A percentile compares a stretch with the other conserved stretches of the same genome.
Conservation (phyloP, 176 grass and related monocot species). For the Calamus simplicifolius region DNA sequence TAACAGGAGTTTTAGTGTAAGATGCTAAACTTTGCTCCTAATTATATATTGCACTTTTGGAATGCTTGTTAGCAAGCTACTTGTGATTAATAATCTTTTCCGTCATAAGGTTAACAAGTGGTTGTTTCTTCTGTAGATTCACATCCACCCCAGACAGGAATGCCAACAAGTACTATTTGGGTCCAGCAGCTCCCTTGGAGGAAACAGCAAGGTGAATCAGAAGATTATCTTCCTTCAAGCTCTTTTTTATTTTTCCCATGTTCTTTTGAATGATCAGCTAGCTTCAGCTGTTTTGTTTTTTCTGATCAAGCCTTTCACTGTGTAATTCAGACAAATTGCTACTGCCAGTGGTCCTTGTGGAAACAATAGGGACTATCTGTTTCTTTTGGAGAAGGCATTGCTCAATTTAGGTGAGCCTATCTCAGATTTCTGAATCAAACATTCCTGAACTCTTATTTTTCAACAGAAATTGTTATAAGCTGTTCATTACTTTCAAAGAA, state of each 20-base stretch:
- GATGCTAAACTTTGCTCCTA: neutral
- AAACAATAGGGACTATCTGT: conserved; percentile 89
- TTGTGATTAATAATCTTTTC: neutral
- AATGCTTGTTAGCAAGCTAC: conserved; percentile 3
- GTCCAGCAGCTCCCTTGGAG: conserved; percentile 70
- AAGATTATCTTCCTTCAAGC: neutral
- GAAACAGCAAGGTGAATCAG: conserved; percentile 66
- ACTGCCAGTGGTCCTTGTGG: conserved; percentile 78
- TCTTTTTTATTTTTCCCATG: conserved; percentile 14
- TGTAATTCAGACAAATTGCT: conserved; percentile 73
- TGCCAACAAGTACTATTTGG: conserved; percentile 85
- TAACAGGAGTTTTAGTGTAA: conserved; percentile 72
- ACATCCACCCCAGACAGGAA: conserved; percentile 64
- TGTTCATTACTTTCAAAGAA: no score
- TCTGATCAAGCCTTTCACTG: no score
- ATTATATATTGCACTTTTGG: neutral
- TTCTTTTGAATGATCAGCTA: conserved; percentile 4
- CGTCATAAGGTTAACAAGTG: neutral
- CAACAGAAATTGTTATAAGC: no score
- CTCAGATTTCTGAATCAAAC: neutral
- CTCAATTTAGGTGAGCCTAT: conserved; percentile 53
- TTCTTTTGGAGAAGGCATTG: conserved; percentile 90
- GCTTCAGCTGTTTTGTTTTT: conserved; percentile 5
- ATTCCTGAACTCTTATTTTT: no score
- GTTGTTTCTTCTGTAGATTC: conserved; percentile 34